Evolutionary conservation across 164 flowering plant species (phyloP), one percentile per base, ranked within the genome.

Genomic region (Vitis amurensis): DNA sequence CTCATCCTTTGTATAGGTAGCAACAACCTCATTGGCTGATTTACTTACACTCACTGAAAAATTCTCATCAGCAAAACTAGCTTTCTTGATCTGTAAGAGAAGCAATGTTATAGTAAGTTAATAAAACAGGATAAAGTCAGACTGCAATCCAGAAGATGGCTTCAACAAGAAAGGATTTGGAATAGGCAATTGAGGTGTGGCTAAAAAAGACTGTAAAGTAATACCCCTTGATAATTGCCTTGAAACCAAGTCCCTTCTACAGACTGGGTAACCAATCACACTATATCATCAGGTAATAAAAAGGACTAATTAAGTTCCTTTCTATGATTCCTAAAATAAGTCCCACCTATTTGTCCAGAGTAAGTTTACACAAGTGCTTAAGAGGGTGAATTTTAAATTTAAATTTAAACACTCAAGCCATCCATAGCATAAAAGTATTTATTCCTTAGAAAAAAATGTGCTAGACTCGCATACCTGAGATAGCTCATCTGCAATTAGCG

Each of bases 1-100:
- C 76, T 96, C 99, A 66, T 96, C 99, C 82, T 92, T 96, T 61
- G 87, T 91, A 68, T 96, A 93, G 30, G 98, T 96, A 50, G 99
- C 99, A 77, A 88, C 88, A 44, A 93, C 93, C 79, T 96, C 98
- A 81, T 82, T 84, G 51, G 93, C 89, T 61, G 95, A 86, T 78
- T 91, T 96, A 78, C 91, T 93, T 52, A 93, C 93, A 67, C 86
- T 85, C 60, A 93, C 86, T 51, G 93, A 84, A 63, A 96, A 96
- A 71, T 85, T 88, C 53, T 93, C 98, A 76, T 93, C 97, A 27
- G 78, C 81, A 76, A 88, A 80, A 70, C 77, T 77, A 15, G 89
- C 86, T 72, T 81, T 89, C 79, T 89, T 91, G 63, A 96, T 92
- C 99, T 96, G 97, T 85, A 86, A 64, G 16, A 9, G 19, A 23